A percentile compares a stretch with the other conserved stretches of the same genome.
These are phyloP conservation scores for Oleoguttula mirabilis DNA, from an alignment of 495 filamentous ascomycete species.

Conservation along the genomic window DNA sequence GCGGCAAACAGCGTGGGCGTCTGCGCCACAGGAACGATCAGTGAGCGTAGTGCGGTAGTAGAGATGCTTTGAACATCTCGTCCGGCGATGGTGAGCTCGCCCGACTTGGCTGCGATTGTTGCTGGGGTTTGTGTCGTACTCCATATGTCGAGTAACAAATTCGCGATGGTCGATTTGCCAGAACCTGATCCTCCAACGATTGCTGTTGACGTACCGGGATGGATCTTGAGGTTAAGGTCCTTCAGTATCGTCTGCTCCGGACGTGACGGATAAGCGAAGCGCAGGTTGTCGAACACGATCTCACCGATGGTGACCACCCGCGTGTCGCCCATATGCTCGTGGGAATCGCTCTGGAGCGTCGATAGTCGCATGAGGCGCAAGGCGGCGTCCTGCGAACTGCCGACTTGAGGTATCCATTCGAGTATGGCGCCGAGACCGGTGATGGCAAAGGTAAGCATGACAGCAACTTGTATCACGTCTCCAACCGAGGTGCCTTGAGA, in stretches of 20 bases:
- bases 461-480: slow-evolving; percentile 59
- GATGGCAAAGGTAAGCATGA: slow-evolving; percentile 72
- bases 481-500: slow-evolving; percentile 36
- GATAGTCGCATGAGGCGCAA: slow-evolving; percentile 62
- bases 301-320: slow-evolving; percentile 43
- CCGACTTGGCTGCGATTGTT: slow-evolving; percentile 15
- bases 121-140: slow-evolving; percentile 20
- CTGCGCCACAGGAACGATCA: slow-evolving; percentile 69
- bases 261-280: slow-evolving; percentile 58
- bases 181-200: slow-evolving; percentile 75
- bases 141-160: slow-evolving; percentile 60
- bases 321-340: slow-evolving; percentile 45
- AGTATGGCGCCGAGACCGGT: slow-evolving; percentile 57
- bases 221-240: slow-evolving; percentile 48
- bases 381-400: slow-evolving; percentile 57
- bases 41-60: slow-evolving; percentile 49
- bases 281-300: slow-evolving; percentile 46
- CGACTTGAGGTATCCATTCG: slow-evolving; percentile 68
- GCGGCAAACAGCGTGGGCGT: slow-evolving; percentile 63
- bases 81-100: slow-evolving; percentile 43
- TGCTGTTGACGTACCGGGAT: slow-evolving; percentile 50
- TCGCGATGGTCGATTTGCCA: slow-evolving; percentile 79
- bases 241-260: slow-evolving; percentile 42
- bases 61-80: slow-evolving; percentile 45
- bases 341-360: slow-evolving; percentile 46